Percentiles rank a stretch among this genome's conserved stretches.
Conservation (phyloP, 2,329 filamentous ascomycete genomes). For the Epichloe brachyelytri region DNA sequence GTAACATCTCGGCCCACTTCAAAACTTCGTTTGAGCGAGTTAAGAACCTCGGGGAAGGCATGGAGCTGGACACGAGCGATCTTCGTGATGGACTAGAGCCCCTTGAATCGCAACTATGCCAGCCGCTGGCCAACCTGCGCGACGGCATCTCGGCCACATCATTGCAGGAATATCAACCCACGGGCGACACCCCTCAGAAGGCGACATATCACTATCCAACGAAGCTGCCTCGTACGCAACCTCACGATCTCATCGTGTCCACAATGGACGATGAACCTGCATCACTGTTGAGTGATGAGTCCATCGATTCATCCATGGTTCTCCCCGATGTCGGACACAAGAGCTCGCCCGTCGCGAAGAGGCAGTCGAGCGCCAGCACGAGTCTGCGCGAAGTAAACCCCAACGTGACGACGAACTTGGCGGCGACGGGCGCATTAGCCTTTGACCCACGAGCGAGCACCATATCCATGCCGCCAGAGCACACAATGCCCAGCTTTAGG, state of each 20-base stretch:
- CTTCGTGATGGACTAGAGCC: conserved; percentile 49
- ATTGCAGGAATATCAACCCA: conserved; percentile 71
- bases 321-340: conserved; percentile 13
- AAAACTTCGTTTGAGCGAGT: conserved; percentile 55
- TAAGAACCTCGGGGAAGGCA: conserved; percentile 53
- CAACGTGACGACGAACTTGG: conserved; percentile 30
- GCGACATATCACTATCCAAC: conserved; percentile 69
- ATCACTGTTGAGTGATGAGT: not conserved
- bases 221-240: conserved; percentile 58
- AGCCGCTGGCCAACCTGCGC: conserved; percentile 59
- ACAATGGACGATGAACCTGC: conserved; percentile 21
- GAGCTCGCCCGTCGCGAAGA: conserved; percentile 13
- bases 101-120: conserved; percentile 46
- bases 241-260: conserved; percentile 32
- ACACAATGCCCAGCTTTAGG: conserved; percentile 36
- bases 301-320: conserved; percentile 24
- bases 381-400: conserved; percentile 45
- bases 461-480: conserved; percentile 27
- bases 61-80: conserved; percentile 45
- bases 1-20: conserved; percentile 57
- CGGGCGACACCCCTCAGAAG: conserved; percentile 77
- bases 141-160: conserved; percentile 49
- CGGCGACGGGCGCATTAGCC: conserved; percentile 21
- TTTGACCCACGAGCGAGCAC: conserved; percentile 32
- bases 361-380: conserved; percentile 17